phyloP scores from a whole-genome alignment of 106 monocot species.

The Iris macrosiphon region DNA sequence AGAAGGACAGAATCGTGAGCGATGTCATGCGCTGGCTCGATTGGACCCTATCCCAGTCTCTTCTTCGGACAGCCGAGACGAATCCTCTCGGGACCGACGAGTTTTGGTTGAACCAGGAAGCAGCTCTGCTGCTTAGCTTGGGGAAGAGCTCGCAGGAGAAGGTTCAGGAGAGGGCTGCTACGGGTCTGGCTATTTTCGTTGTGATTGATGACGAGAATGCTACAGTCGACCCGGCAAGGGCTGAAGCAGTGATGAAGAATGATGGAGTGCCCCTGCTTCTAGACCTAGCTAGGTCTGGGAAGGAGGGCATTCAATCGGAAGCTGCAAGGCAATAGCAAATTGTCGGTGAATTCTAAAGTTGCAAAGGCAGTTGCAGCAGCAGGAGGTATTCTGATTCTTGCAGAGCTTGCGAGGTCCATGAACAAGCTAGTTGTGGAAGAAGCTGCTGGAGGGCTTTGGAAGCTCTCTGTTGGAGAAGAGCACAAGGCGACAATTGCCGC shows the following conservation, averaged over 20 bases:
- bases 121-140: constrained; percentile 57
- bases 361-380: constrained; percentile 94
- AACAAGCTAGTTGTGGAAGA: constrained; percentile 96
- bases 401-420: constrained; percentile 77
- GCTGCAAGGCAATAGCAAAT: constrained; percentile 98
- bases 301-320: constrained; percentile 83
- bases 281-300: constrained; percentile 69
- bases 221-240: constrained; percentile 66
- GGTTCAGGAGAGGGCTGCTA: constrained; percentile 90
- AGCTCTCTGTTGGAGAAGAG: constrained; percentile 98
- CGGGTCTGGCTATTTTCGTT: constrained; percentile 86
- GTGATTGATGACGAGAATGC: constrained; percentile 93
- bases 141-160: constrained; percentile 73
- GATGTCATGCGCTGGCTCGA: constrained; percentile 81
- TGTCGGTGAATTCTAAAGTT: constrained; percentile 93
- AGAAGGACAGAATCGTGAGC: constrained; percentile 31
- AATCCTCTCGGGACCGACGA: constrained; percentile 53
- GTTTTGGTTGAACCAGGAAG: constrained; percentile 84
- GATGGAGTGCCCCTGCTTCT: constrained; percentile 83
- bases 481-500: constrained; percentile 92
- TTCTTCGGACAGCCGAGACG: constrained; percentile 69
- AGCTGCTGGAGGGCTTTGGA: constrained; percentile 99
- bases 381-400: constrained; percentile 77
- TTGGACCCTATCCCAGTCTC: constrained; percentile 74
- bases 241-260: constrained; percentile 80